Evolutionary conservation across 139 green algal species (phyloP).

Genomic region (Edaphochlamys debaryana): DNA sequence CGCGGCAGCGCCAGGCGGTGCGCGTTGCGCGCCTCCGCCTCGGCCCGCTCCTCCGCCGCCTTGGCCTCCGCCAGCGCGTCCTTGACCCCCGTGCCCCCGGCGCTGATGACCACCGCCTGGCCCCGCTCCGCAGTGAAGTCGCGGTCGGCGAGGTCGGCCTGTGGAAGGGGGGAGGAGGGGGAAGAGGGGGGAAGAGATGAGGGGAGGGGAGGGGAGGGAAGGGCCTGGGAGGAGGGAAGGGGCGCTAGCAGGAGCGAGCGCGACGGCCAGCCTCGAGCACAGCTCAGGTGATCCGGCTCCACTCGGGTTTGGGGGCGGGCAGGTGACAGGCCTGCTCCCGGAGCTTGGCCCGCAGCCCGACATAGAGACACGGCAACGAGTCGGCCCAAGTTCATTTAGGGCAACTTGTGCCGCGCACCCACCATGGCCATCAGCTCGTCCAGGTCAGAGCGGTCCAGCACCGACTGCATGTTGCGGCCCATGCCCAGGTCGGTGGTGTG

Average conservation of each 20-base stretch:
- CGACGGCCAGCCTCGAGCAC: no score
- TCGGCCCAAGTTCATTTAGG: no score
- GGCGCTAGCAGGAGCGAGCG: no score
- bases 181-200: background rate
- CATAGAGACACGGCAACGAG: no score
- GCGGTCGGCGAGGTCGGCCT: conserved; percentile 86
- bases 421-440: conserved; percentile 95
- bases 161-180: background rate
- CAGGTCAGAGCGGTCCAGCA: conserved; percentile 92
- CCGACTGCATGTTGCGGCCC: conserved; percentile 75
- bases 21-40: conserved; percentile 59
- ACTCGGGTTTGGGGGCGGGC: no score
- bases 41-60: conserved; percentile 46
- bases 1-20: conserved; percentile 72
- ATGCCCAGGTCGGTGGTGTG: conserved; percentile 77
- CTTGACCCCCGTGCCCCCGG: conserved; percentile 35
- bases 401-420: no score
- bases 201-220: background rate
- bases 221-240: no score
- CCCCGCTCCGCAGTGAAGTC: conserved; percentile 91
- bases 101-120: conserved; percentile 74
- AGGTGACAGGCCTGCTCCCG: no score
- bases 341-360: no score
- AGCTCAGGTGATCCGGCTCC: no score
- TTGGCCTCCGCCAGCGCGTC: conserved; percentile 49